Evolutionary conservation across 1,139 yeast species (phyloP), one percentile per base, ranked within the genome.

Genomic region (Debaryomyces sp.): DNA sequence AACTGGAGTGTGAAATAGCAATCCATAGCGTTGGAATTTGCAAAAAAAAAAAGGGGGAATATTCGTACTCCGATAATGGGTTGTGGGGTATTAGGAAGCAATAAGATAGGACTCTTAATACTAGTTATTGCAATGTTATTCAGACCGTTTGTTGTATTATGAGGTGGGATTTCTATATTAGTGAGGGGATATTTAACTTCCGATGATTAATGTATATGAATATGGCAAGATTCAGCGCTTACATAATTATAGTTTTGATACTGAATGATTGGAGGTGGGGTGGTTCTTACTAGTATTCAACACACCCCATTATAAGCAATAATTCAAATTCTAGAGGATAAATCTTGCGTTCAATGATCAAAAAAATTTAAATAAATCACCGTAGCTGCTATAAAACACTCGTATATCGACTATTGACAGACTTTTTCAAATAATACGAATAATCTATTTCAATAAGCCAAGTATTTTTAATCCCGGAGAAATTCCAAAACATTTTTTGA

Each of bases 21-120:
- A 52, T 67, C 8, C 38, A 45, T 15, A 49, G 58, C 8, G 42
- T 52, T 9, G 71, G 70, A 64, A 64, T 45, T 44, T 23, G 5
- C 55, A n/a, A n/a, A n/a, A 59, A 35, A 58, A 60, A 15, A 61
- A 64, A 13, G 64, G 73, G 71, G 52, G 55, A 17, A 47, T 70
- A 18, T 39, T 30, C 32, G 12, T 48, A 12, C 24, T 35, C 26
- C 8, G 22, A 15, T 43, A 23, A 43, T n/a, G n/a, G n/a, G n/a
- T 23, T 12, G 23, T 10, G 15, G 13, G 12, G 43, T 12, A 5
- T 26, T 9, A 26, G 29, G n/a, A 9, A 26, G 10, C 29, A 26
- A 26, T 26, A 26, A 26, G 29, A 26, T 10, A 26, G 12, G 29
- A 9, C n/a, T 4, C n/a, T 24, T 26, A 26, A 5, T 26, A 6